Conservation (phyloP, 1,284 basidiomycete genomes). For the Cutaneotrichosporon cavernicola region DNA sequence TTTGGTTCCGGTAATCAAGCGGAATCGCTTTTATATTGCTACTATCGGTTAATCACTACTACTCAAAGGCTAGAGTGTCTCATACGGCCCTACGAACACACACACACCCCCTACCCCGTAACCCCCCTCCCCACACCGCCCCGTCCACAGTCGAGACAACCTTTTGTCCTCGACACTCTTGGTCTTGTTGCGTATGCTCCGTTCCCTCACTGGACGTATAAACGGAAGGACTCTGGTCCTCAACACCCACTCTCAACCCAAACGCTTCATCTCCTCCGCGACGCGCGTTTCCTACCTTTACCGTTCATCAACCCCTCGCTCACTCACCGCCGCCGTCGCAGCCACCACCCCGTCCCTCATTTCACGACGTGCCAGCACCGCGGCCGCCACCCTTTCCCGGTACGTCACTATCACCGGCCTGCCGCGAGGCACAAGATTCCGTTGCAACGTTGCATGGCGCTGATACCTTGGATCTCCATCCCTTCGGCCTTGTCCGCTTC, state of each 20-base stretch:
- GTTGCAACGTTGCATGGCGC: background rate
- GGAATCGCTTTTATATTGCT: background rate
- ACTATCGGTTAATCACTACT: background rate
- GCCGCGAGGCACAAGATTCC: background rate
- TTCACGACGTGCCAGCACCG: constrained; percentile 2
- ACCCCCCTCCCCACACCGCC: too few relatives aligned
- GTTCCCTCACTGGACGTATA: background rate
- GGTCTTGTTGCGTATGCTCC: constrained; percentile 8
- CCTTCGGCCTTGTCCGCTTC: background rate
- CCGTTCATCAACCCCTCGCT: background rate
- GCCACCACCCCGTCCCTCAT: background rate
- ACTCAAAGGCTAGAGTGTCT: background rate
- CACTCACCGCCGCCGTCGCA: background rate
- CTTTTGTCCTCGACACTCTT: constrained; percentile 5
- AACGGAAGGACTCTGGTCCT: constrained; percentile 3
- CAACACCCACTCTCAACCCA: background rate
- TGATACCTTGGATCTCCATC: background rate
- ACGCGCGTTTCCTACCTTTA: constrained; percentile 1
- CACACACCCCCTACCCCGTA: background rate
- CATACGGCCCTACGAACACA: background rate
- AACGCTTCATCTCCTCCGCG: background rate
- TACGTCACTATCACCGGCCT: background rate
- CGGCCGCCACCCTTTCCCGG: background rate
- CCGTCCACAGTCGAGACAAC: constrained; percentile 3
- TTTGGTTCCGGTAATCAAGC: too few relatives aligned